Percentiles rank a stretch among this genome's conserved stretches.
Conservation (phyloP, 495 filamentous ascomycete genomes). For the Penicillium coffeae region DNA sequence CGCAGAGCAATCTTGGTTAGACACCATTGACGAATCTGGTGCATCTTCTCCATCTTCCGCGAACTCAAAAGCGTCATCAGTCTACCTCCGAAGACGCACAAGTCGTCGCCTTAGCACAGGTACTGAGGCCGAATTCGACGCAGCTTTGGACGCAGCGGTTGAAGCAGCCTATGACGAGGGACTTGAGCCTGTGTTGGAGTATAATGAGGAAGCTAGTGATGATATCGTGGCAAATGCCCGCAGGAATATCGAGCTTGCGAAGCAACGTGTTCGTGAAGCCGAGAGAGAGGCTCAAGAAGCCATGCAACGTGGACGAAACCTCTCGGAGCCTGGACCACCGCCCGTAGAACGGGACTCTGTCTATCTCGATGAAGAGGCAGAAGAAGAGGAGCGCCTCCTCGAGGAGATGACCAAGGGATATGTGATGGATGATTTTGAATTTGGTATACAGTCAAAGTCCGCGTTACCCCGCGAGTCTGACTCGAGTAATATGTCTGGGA, state of each 20-base stretch:
- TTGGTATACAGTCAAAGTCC: conserved; percentile 68
- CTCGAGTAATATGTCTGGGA: conserved; percentile 77
- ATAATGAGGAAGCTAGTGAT: conserved; percentile 34
- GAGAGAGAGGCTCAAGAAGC: conserved; percentile 69
- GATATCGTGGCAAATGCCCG: conserved; percentile 55
- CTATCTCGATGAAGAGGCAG: conserved; percentile 70
- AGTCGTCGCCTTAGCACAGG: conserved; percentile 65
- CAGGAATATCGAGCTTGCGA: conserved; percentile 71
- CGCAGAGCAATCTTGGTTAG: conserved; percentile 87
- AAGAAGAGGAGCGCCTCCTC: conserved; percentile 85
- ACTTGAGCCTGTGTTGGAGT: conserved; percentile 64
- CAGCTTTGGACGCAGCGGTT: conserved; percentile 90
- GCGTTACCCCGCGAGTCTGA: conserved; percentile 82
- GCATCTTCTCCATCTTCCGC: conserved; percentile 76
- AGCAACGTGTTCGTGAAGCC: conserved; percentile 72
- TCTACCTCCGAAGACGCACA: conserved; percentile 62
- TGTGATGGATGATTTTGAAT: conserved; percentile 81
- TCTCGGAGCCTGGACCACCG: conserved; percentile 21
- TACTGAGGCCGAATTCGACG: conserved; percentile 91
- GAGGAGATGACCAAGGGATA: conserved; percentile 92
- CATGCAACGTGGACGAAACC: conserved; percentile 45
- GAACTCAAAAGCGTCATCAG: conserved; percentile 71
- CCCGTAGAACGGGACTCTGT: conserved; percentile 36
- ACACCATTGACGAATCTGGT: conserved; percentile 94
- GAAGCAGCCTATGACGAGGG: conserved; percentile 96